Evolutionary conservation across 2,329 filamentous ascomycete species (phyloP), one percentile per base, ranked within the genome.

Genomic region (Colletotrichum musae): DNA sequence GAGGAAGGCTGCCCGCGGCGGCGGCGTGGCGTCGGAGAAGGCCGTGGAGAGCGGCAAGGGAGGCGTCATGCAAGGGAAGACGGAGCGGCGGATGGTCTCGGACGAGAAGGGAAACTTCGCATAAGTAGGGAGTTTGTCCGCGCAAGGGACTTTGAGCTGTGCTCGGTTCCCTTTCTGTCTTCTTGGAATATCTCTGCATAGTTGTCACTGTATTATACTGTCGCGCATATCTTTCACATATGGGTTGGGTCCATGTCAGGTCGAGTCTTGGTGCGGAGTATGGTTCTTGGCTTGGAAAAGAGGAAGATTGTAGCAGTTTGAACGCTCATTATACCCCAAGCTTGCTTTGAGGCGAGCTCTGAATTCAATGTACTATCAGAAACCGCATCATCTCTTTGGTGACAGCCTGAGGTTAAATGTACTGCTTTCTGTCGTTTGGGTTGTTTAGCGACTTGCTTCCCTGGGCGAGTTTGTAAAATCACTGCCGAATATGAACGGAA

Each of bases 281-380:
- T 53, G 18, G 52, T 43, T 47, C 52, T 58, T 39, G 13, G 18
- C 18, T 18, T 18, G 36, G 51, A 47, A 64, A 53, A n/a, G 16
- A 18, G 21, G 7, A 50, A 13, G 3, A 47, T 5, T n/a, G 47
- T 47, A n/a, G 53, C 61, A 18, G 9, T 28, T 59, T 43, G 4
- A 68, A 68, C 65, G 53, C 50, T 65, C 61, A 57, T 59, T 64
- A 64, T 68, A 59, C 65, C 65, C 28, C 65, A 51, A 58, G 54
- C 54, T 45, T 64, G 48, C 61, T 59, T 59, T 21, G 43, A 66
- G 57, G 39, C 47, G 48, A 48, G 65, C 48, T 15, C 16, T 47
- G 47, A 64, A 39, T 56, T 54, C 28, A 32, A 7, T 9, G 5
- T 32, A 32, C 28, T 32, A 32, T 2, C 5, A 32, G 28, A 32